Evolutionary conservation across 345 rosid genomes (phyloP).

Genomic region (Aquilaria sinensis): DNA sequence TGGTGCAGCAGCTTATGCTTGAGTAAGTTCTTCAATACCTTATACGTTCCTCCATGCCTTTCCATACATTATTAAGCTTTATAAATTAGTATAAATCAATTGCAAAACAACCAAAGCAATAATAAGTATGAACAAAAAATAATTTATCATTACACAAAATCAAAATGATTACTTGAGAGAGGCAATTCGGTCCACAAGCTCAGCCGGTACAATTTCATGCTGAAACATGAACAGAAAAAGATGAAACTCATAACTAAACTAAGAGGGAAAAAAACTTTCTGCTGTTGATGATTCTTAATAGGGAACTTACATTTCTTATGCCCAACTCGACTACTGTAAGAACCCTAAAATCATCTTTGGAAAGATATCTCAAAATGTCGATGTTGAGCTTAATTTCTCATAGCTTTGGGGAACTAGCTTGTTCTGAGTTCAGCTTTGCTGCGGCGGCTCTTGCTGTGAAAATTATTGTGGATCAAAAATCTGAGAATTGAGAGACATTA

Average conservation of each 20-base stretch:
- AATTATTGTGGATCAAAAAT: too few relatives aligned
- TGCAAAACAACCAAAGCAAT: slow-evolving; percentile 3
- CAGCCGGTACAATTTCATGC: slow-evolving; percentile 87
- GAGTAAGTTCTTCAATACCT: slow-evolving; percentile 85
- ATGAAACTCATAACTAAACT: neutral
- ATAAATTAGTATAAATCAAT: neutral
- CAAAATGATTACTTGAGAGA: slow-evolving; percentile 48
- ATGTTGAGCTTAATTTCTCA: slow-evolving; percentile 70
- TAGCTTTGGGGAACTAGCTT: neutral
- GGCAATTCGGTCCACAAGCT: slow-evolving; percentile 75
- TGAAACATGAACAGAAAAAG: slow-evolving; percentile 18
- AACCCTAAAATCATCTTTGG: slow-evolving; percentile 90
- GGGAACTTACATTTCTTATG: slow-evolving; percentile 61
- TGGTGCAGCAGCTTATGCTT: slow-evolving; percentile 87
- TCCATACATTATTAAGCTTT: neutral
- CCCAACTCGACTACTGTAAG: slow-evolving; percentile 95
- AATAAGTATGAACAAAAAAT: neutral
- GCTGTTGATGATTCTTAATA: neutral
- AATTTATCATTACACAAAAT: neutral
- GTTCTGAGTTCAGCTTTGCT: too few relatives aligned
- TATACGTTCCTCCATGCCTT: slow-evolving; percentile 92
- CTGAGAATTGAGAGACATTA: too few relatives aligned
- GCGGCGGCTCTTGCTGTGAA: too few relatives aligned
- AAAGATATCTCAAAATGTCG: slow-evolving; percentile 68
- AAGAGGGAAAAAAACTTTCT: neutral